Evolutionary conservation across 192 early-diverging fungal genomes (phyloP).

Genomic region (Phycomyces nitens): DNA sequence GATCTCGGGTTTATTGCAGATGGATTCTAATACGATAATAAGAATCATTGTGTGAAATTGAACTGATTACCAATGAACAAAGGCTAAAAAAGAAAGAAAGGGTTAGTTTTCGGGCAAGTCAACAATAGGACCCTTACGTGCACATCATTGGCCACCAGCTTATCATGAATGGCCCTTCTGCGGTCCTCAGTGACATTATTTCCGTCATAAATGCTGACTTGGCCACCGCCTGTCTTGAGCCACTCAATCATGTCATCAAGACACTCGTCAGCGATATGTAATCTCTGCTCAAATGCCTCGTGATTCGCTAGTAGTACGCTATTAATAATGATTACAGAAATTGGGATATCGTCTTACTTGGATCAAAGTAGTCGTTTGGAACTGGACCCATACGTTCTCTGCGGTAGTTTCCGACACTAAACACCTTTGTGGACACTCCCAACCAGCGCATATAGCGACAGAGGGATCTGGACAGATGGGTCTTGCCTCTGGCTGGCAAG

Average conservation of each 20-base stretch:
- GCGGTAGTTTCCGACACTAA: slow-evolving; percentile 97
- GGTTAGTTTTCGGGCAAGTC: no score
- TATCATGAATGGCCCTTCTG: slow-evolving; percentile 54
- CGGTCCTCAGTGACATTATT: slow-evolving; percentile 64
- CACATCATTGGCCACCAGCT: slow-evolving; percentile 51
- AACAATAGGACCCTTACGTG: slow-evolving; percentile 37
- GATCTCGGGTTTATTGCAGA: slow-evolving; percentile 58
- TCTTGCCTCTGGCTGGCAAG: slow-evolving; percentile 91
- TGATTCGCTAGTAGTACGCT: slow-evolving; percentile 35
- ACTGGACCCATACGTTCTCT: slow-evolving; percentile 69
- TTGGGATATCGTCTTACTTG: slow-evolving; percentile 39
- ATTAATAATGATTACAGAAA: background rate
- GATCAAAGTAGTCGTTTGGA: slow-evolving; percentile 75
- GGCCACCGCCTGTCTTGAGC: slow-evolving; percentile 63
- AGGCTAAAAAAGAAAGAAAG: slow-evolving; percentile 15
- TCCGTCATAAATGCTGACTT: slow-evolving; percentile 76
- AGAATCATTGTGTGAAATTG: background rate
- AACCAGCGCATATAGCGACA: slow-evolving; percentile 94
- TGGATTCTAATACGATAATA: slow-evolving; percentile 39
- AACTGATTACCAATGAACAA: slow-evolving; percentile 23
- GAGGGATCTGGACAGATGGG: slow-evolving; percentile 78
- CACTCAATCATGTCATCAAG: slow-evolving; percentile 68
- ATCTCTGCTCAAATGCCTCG: slow-evolving; percentile 43
- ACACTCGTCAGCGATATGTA: slow-evolving; percentile 60
- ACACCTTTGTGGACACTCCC: slow-evolving; percentile 86